A percentile compares a stretch with the other conserved stretches of the same genome.
These are phyloP conservation scores for Coemansia sp. DNA, from an alignment of 192 early-diverging fungal species.

Conservation along the genomic window DNA sequence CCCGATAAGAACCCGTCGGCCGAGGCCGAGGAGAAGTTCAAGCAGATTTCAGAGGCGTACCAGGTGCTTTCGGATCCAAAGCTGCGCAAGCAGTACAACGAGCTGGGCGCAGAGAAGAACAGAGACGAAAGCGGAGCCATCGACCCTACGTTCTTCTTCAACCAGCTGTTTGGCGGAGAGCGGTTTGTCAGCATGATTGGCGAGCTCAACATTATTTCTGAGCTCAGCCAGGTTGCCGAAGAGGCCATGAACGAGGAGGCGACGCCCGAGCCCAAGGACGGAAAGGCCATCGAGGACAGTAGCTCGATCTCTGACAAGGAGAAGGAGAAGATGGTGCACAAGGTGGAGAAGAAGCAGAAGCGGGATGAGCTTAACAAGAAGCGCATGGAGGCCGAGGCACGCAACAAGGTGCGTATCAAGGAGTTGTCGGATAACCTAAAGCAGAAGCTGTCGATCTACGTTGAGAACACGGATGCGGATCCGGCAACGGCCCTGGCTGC, in stretches of 20 bases:
- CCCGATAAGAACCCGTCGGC: constrained; percentile 60
- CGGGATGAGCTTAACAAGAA: constrained; percentile 62
- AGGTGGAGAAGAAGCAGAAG: constrained; percentile 60
- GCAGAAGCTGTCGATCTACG: constrained; percentile 78
- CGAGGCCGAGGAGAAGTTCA: constrained; percentile 72
- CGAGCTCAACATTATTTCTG: constrained; percentile 93
- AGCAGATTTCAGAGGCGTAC: constrained; percentile 96
- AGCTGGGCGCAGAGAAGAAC: constrained; percentile 70
- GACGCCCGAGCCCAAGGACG: constrained; percentile 19
- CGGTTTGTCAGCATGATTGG: constrained; percentile 97
- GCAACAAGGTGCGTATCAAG: constrained; percentile 65
- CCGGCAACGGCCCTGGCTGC: constrained; percentile 60
- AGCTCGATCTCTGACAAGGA: constrained; percentile 19
- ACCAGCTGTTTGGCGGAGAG: constrained; percentile 95
- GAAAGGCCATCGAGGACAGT: constrained; percentile 36
- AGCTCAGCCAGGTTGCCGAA: constrained; percentile 82
- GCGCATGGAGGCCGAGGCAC: constrained; percentile 62
- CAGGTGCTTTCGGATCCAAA: constrained; percentile 93
- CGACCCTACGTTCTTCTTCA: constrained; percentile 95
- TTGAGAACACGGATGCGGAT: constrained; percentile 60
- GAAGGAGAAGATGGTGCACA: constrained; percentile 45
- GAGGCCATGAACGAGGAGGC: constrained; percentile 60
- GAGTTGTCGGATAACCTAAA: constrained; percentile 73
- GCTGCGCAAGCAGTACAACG: constrained; percentile 85
- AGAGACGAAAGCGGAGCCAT: constrained; percentile 66